These are phyloP conservation scores for Penicillium polonicum DNA, from an alignment of 2,329 filamentous ascomycete species.

Conservation along the genomic window DNA sequence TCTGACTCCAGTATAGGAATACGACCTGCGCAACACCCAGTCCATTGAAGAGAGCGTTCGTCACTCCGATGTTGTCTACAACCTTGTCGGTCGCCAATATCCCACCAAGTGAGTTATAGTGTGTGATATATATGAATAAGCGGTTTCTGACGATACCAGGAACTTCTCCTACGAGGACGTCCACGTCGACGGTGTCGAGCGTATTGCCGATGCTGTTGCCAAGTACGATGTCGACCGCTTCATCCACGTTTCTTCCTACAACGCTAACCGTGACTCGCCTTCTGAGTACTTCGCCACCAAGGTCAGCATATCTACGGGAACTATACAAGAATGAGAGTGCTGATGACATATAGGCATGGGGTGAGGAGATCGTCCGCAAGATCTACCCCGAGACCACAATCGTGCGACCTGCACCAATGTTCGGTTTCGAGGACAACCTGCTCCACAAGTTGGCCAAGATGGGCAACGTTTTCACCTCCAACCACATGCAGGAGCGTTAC, in stretches of 20 bases:
- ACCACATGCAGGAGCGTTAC: conserved; percentile 89
- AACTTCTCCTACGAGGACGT: conserved; percentile 94
- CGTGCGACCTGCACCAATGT: conserved; percentile 88
- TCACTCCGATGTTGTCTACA: conserved; percentile 97
- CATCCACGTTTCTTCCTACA: conserved; percentile 95
- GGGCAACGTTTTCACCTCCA: conserved; percentile 81
- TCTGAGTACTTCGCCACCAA: conserved; percentile 93
- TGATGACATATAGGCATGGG: conserved; percentile 57
- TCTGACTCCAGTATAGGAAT: conserved; percentile 62
- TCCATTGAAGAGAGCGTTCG: conserved; percentile 96
- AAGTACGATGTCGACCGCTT: conserved; percentile 98
- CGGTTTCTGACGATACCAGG: conserved; percentile 52
- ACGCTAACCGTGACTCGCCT: conserved; percentile 73
- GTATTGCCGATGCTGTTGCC: conserved; percentile 88
- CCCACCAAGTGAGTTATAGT: conserved; percentile 74
- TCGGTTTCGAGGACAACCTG: conserved; percentile 91
- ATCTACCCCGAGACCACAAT: conserved; percentile 98
- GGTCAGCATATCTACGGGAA: conserved; percentile 46
- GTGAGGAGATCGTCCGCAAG: conserved; percentile 77
- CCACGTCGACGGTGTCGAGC: conserved; percentile 85
- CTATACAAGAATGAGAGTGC: background rate
- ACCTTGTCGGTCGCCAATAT: conserved; percentile 90
- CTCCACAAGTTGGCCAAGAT: conserved; percentile 79
- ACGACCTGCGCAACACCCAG: conserved; percentile 87
- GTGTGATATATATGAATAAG: background rate